phyloP scores from a whole-genome alignment of 257 asterid genomes.

The Ophiorrhiza pumila region DNA sequence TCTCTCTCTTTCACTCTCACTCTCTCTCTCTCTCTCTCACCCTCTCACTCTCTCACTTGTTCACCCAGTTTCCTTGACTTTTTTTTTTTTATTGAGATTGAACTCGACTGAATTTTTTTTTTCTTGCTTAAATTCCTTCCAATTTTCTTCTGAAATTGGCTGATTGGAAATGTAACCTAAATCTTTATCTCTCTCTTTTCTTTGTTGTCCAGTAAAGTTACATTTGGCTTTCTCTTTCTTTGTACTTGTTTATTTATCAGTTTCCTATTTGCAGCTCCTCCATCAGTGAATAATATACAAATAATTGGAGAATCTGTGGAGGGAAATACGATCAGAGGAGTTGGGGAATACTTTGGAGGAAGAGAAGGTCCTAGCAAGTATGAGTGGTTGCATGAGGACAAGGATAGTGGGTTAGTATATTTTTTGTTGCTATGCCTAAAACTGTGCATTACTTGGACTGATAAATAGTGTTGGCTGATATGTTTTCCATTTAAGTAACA shows the following conservation, averaged over 20 bases:
- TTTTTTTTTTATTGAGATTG: background rate
- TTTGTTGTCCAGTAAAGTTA: background rate
- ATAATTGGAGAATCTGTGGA: slow-evolving; percentile 79
- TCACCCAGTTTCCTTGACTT: too few species aligned
- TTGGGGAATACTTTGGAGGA: slow-evolving; percentile 92
- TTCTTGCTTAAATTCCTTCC: background rate
- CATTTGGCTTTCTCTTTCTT: background rate
- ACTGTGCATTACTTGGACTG: background rate
- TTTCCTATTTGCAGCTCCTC: slow-evolving; percentile 64
- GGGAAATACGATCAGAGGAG: slow-evolving; percentile 67
- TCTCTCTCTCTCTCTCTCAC: too few species aligned
- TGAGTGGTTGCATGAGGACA: slow-evolving; percentile 85
- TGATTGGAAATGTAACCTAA: background rate
- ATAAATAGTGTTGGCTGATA: background rate
- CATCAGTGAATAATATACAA: slow-evolving; percentile 70
- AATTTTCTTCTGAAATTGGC: slow-evolving; percentile 2
- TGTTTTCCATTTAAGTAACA: background rate
- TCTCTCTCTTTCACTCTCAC: too few species aligned
- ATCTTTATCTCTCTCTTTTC: background rate
- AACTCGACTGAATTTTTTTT: background rate
- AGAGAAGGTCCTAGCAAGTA: slow-evolving; percentile 98
- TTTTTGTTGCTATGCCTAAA: background rate
- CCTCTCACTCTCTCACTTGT: too few species aligned
- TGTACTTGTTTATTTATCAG: background rate
- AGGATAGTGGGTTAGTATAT: slow-evolving; percentile 64